Percentiles rank a stretch among this genome's conserved stretches.
phyloP scores from a whole-genome alignment of 2,329 filamentous ascomycete species.

The Coniochaeta hoffmannii region DNA sequence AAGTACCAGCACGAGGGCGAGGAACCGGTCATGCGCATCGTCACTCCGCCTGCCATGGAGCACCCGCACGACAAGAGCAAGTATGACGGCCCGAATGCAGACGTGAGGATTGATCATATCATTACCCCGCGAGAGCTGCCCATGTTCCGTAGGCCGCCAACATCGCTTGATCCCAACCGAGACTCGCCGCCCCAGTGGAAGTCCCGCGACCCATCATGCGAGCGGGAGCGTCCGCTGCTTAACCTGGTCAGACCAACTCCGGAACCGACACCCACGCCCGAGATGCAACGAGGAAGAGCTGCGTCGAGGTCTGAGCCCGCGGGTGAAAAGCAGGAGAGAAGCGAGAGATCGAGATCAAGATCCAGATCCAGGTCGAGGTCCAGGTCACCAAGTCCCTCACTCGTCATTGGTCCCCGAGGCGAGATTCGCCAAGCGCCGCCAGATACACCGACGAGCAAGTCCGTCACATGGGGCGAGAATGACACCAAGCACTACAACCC shows the following conservation, averaged over 20 bases:
- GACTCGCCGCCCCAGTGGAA: conserved; percentile 26
- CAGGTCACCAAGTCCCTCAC: not conserved
- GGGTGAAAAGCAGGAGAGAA: conserved; percentile 2
- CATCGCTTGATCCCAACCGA: not conserved
- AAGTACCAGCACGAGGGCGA: conserved; percentile 38
- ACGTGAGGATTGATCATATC: conserved; percentile 53
- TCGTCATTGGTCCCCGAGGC: not conserved
- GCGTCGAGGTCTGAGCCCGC: conserved; percentile 8
- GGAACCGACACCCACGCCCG: conserved; percentile 38
- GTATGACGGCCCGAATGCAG: conserved; percentile 55
- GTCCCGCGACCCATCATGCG: conserved; percentile 44
- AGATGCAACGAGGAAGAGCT: conserved; percentile 21
- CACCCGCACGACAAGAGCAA: conserved; percentile 35
- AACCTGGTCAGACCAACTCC: conserved; percentile 58
- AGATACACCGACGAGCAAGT: not conserved
- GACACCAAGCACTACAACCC: conserved; percentile 4
- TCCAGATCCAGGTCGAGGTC: not conserved
- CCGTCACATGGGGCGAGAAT: conserved; percentile 3
- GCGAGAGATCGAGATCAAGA: conserved; percentile 7
- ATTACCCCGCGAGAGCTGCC: conserved; percentile 45
- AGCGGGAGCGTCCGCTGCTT: conserved; percentile 49
- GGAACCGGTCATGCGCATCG: conserved; percentile 36
- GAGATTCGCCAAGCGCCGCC: not conserved
- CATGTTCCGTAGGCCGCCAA: conserved; percentile 20
- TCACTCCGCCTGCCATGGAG: conserved; percentile 47